Base-by-base conservation (phyloP, 148 eudicot genomes). In the Cornus florida region DNA sequence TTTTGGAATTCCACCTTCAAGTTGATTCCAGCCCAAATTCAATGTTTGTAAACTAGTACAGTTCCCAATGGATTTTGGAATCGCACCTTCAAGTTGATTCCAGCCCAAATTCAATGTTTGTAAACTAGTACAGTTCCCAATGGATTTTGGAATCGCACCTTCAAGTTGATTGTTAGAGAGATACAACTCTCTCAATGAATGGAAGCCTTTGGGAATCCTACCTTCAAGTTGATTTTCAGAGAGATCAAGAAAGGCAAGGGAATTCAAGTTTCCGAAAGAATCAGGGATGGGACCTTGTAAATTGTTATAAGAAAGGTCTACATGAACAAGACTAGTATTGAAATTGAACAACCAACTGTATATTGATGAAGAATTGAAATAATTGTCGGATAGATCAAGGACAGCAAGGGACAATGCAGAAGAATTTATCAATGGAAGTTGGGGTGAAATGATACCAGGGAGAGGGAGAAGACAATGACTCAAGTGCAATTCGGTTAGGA, bases 311-410 rank as follows among this genome's bases (percentile, higher is more conserved):
- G 5, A 72, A 35, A 85, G 80, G 70, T 85, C 80, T 50, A 85
- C 57, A 20, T 79, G 22, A 12, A 39, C 71, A 72, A 82, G 85
- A 38, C n/a, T 76, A 20, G 43, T 35, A 32, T 65, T 77, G 22
- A 76, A 79, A 71, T 79, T 85, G 78, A 79, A 79, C 69, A 85
- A 69, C 85, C 87, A 82, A 6, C 23, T 53, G 66, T 76, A 76
- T 59, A 82, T 69, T 3, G 77, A 28, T 28, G 28, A 72, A 7
- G 46, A 64, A 12, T 65, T 60, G 48, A 80, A 56, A n/a, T n/a
- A 3, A 70, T 85, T 85, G 0, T 6, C 31, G 4, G 28, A 4
- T 14, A 82, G 77, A 74, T 59, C 56, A 20, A 84, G 74, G 35
- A 65, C 20, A 48, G 22, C 7, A 46, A 82, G 75, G 69, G 59